phyloP scores from a whole-genome alignment of 495 filamentous ascomycete species.

The Poronia punctata region DNA sequence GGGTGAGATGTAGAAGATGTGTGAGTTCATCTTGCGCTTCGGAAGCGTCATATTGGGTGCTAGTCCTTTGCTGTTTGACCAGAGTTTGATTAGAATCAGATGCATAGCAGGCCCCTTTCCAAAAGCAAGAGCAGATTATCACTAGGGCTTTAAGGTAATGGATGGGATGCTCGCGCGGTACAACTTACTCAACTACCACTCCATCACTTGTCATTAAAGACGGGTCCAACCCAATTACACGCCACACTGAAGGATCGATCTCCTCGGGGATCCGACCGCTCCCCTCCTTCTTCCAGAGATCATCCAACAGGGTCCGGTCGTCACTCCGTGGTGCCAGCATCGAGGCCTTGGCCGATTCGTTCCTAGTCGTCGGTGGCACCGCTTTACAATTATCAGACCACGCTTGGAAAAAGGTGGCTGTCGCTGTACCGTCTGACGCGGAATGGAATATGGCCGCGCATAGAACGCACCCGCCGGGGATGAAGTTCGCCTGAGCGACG shows the following conservation, averaged over 20 bases:
- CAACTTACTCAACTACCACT: too few species aligned
- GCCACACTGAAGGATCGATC: not conserved
- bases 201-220: too few species aligned
- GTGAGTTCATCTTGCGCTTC: slow-evolving; percentile 2
- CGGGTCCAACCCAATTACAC: slow-evolving; percentile 1
- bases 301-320: slow-evolving; percentile 4
- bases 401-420: slow-evolving; percentile 2
- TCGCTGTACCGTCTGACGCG: slow-evolving; percentile 6
- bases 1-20: slow-evolving; percentile 14
- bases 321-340: not conserved
- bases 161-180: not conserved
- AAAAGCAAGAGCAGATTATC: too few species aligned
- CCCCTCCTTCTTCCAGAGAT: slow-evolving; percentile 2
- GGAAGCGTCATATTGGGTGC: not conserved
- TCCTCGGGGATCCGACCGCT: slow-evolving; percentile 1
- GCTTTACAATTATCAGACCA: slow-evolving; percentile 10
- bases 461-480: slow-evolving; percentile 10
- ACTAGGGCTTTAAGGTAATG: too few species aligned
- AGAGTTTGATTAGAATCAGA: not conserved
- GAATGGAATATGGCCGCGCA: slow-evolving; percentile 4
- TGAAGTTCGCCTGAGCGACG: slow-evolving; percentile 14
- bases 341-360: not conserved
- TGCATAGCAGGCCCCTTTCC: not conserved
- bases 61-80: not conserved
- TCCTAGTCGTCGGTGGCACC: not conserved